phyloP scores from a whole-genome alignment of 805 yeast species.

The Middelhovenomyces tepae region DNA sequence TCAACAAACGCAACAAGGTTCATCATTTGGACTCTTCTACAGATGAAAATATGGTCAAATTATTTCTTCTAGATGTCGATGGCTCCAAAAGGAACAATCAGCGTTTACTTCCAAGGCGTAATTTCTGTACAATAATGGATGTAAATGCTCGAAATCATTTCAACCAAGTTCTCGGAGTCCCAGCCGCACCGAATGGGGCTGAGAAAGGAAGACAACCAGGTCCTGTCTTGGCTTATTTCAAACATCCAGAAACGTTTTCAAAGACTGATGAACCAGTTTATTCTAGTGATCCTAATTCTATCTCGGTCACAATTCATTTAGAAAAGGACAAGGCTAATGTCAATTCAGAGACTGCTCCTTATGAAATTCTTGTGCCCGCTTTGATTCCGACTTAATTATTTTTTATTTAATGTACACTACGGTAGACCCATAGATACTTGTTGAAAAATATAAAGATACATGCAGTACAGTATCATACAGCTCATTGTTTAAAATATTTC shows the following conservation, averaged over 20 bases:
- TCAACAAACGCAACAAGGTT: conserved; percentile 55
- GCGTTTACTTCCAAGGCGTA: conserved; percentile 47
- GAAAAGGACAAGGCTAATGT: conserved; percentile 49
- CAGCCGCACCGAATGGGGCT: conserved; percentile 1
- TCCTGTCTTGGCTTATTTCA: conserved; percentile 7
- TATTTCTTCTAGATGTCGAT: conserved; percentile 54
- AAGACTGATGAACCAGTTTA: conserved; percentile 34
- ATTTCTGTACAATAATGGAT: conserved; percentile 41
- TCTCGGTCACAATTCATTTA: conserved; percentile 65
- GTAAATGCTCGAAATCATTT: conserved; percentile 8
- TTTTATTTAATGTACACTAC: too few relatives aligned
- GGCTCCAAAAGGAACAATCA: conserved; percentile 40
- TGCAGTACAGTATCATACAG: too few relatives aligned
- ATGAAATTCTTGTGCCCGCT: conserved; percentile 61
- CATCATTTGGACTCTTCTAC: conserved; percentile 61
- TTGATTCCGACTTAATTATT: too few relatives aligned
- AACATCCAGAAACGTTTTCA: too few relatives aligned
- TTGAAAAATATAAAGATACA: too few relatives aligned
- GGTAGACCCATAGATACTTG: too few relatives aligned
- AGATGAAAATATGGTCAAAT: conserved; percentile 73
- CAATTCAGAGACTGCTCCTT: conserved; percentile 48
- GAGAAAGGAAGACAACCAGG: conserved; percentile 6
- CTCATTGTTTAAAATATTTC: too few relatives aligned
- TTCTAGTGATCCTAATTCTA: conserved; percentile 46
- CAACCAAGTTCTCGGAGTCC: conserved; percentile 12